phyloP scores from a whole-genome alignment of 352 stramenopile genomes.

The Sclerospora graminicola region DNA sequence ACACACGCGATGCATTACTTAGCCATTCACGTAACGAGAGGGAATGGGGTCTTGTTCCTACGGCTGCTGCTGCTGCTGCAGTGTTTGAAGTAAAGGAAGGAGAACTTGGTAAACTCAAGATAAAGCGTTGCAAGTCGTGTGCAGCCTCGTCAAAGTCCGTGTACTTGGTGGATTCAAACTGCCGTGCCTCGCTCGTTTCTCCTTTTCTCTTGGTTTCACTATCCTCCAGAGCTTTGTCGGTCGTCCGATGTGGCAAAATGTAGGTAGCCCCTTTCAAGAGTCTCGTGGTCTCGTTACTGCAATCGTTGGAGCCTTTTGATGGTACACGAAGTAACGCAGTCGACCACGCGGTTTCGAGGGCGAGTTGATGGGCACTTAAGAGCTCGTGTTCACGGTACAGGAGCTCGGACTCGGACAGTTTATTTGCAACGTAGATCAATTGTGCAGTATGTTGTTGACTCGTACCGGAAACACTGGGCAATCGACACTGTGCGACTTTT shows the following conservation, averaged over 20 bases:
- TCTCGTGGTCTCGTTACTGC: slow-evolving; percentile 1
- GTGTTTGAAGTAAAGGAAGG: slow-evolving; percentile 20
- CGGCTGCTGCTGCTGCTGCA: no score
- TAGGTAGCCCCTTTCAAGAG: slow-evolving; percentile 7
- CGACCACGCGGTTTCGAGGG: slow-evolving; percentile 28
- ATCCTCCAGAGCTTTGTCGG: no score
- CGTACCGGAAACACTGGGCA: slow-evolving; percentile 53
- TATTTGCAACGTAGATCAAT: slow-evolving; percentile 54
- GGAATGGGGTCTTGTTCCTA: slow-evolving; percentile 2
- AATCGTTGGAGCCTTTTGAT: no score
- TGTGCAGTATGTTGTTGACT: slow-evolving; percentile 38
- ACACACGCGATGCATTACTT: slow-evolving; percentile 54
- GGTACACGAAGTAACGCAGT: slow-evolving; percentile 12
- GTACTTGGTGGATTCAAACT: slow-evolving; percentile 9
- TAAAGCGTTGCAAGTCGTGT: slow-evolving; percentile 19
- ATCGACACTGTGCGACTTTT: slow-evolving; percentile 41
- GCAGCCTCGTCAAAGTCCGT: slow-evolving; percentile 24
- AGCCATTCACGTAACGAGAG: slow-evolving; percentile 72
- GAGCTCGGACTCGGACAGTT: slow-evolving; percentile 21
- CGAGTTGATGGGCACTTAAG: slow-evolving; percentile 22
- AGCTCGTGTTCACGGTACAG: slow-evolving; percentile 23
- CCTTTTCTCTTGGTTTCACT: slow-evolving; percentile 12
- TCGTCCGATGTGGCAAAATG: slow-evolving; percentile 10
- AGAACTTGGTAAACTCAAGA: slow-evolving; percentile 19
- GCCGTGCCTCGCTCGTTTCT: neutral